Evolutionary conservation across 176 grass and related monocot species (phyloP), one percentile per base, ranked within the genome.

Genomic region (Musa acuminata): DNA sequence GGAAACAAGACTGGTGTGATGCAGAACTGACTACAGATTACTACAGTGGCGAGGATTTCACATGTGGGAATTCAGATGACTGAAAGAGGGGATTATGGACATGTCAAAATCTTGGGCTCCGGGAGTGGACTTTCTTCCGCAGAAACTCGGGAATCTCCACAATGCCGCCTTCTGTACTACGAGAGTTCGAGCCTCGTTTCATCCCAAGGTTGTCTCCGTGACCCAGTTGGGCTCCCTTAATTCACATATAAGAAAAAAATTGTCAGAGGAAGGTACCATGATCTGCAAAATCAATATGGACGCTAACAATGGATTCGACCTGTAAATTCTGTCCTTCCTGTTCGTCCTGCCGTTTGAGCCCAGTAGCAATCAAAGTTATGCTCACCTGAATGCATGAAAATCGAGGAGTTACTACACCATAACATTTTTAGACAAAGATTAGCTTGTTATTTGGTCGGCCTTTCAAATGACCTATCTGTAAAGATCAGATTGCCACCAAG

Each of bases 91-190:
- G 35, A 6, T 43, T 6, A 43, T 43, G 35, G 35, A 43, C 35
- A 19, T 55, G 16, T 77, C 35, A 79, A 69, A 20, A 14, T 69
- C 77, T 66, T 11, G 77, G 77, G 70, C 12, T 70, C 7, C 65
- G 77, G 20, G 77, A 69, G 9, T 51, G 77, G 2, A 65, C 77
- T 67, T 79, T 79, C 35, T 51, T 68, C 52, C 52, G 26, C 2
- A 79, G 65, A 53, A 79, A 79, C 51, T 79, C 65, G 1, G 77
- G 77, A 49, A 79, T 79, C 65, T 79, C 64, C 51, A 79, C 77
- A 14, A 49, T 57, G 26, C 21, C 58, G 8, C 65, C 77, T 24
- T 70, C 77, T 13, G 5, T 24, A 19, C 49, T 21, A 65, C 65
- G 35, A 57, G 77, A 49, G 11, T 16, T 70, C 8, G 52, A 22